A percentile compares a stretch with the other conserved stretches of the same genome.
Conservation (phyloP, 768 basidiomycete species). For the Leccinum variicolor region DNA sequence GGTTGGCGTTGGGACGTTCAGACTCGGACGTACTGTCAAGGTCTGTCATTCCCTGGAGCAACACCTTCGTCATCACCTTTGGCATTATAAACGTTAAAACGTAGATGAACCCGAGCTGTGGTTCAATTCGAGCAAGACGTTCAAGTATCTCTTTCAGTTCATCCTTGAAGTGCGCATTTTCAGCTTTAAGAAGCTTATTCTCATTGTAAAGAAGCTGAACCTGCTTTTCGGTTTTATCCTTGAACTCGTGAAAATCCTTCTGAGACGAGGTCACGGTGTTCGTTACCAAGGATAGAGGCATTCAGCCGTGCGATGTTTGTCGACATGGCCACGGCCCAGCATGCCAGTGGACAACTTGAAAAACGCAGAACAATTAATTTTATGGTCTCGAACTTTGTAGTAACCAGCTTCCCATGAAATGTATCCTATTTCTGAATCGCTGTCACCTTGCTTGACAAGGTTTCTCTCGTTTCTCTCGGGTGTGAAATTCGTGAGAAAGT, state of each 20-base stretch:
- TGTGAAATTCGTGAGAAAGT: no score
- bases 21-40: not conserved
- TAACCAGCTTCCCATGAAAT: no score
- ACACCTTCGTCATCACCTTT: not conserved
- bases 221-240: not conserved
- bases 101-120: not conserved
- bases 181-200: not conserved
- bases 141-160: not conserved
- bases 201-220: not conserved
- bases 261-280: not conserved
- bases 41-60: not conserved
- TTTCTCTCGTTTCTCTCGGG: no score
- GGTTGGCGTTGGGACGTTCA: not conserved
- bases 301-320: not conserved
- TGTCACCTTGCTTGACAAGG: no score
- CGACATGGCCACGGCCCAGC: no score
- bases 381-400: no score
- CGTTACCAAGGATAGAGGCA: not conserved
- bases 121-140: not conserved
- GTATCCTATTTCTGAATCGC: no score
- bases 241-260: not conserved
- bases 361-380: no score
- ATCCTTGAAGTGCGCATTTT: not conserved
- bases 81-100: no score
- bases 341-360: no score